Conservation (phyloP, 768 basidiomycete genomes). For the Scleroderma bovista region DNA sequence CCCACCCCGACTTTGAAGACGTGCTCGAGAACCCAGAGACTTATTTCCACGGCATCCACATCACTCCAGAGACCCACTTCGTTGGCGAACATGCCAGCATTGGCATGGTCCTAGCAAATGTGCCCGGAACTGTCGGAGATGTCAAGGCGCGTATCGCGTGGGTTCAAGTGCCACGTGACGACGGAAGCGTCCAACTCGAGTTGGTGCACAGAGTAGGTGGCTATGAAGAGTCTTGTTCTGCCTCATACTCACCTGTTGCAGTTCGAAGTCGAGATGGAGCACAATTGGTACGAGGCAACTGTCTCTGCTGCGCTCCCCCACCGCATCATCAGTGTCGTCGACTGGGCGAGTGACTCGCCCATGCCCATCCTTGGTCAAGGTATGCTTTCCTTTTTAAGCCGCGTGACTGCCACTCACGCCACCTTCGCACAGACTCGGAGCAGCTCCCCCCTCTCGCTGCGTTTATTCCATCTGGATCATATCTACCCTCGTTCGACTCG, state of each 20-base stretch:
- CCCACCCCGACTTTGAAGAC: conserved; percentile 32
- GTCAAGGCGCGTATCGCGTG: conserved; percentile 80
- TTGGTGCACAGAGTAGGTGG: conserved; percentile 49
- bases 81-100: conserved; percentile 40
- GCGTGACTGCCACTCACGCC: not conserved
- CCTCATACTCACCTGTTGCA: conserved; percentile 15
- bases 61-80: conserved; percentile 37
- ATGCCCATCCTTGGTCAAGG: conserved; percentile 24
- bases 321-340: conserved; percentile 81
- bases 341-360: conserved; percentile 86
- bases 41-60: conserved; percentile 46
- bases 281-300: conserved; percentile 95
- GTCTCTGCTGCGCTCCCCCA: conserved; percentile 73
- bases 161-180: conserved; percentile 68
- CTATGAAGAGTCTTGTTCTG: not conserved
- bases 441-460: conserved; percentile 22
- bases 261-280: conserved; percentile 90
- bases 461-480: conserved; percentile 18
- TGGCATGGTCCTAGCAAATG: conserved; percentile 31
- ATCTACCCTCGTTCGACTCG: conserved; percentile 9
- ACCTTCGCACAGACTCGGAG: conserved; percentile 18
- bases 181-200: conserved; percentile 53
- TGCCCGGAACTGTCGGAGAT: conserved; percentile 73
- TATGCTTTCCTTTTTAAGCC: not conserved
- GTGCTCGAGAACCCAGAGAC: conserved; percentile 46